Percentiles rank a stretch among this genome's conserved stretches.
phyloP scores from a whole-genome alignment of 2,329 filamentous ascomycete genomes.

The Gremmenia infestans region DNA sequence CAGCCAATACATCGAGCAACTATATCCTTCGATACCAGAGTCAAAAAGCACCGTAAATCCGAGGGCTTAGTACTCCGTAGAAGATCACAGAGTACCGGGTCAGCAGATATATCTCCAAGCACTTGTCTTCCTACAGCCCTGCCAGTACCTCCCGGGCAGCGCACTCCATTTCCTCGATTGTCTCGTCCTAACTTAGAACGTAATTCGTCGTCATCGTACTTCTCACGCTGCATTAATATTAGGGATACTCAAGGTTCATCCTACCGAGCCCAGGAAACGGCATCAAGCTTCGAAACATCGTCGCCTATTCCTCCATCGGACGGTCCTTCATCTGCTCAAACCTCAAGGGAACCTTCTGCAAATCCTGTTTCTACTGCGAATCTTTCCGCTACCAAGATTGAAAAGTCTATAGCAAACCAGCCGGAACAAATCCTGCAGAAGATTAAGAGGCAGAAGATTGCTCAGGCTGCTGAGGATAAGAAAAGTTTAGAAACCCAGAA shows the following conservation, averaged over 20 bases:
- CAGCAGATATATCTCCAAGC: not conserved
- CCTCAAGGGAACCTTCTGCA: not conserved
- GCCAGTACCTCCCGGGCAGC: conserved; percentile 7
- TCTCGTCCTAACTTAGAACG: conserved; percentile 1
- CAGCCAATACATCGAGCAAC: not conserved
- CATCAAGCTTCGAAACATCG: not conserved
- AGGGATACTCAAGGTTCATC: not conserved
- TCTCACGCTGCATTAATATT: conserved; percentile 2
- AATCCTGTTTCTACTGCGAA: not conserved
- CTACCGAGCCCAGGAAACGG: not conserved
- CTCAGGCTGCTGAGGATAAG: not conserved
- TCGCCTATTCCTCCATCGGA: not conserved
- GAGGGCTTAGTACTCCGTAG: not conserved
- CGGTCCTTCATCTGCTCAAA: not conserved
- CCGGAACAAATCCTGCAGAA: conserved; percentile 20
- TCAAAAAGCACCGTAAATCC: not conserved
- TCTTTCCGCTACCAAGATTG: conserved; percentile 4
- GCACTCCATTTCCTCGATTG: conserved; percentile 15
- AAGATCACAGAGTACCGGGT: conserved; percentile 7
- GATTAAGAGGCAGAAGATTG: conserved; percentile 10
- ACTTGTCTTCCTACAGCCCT: conserved; percentile 2
- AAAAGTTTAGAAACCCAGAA: not conserved
- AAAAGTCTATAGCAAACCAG: conserved; percentile 15
- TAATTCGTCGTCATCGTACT: conserved; percentile 2
- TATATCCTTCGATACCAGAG: conserved; percentile 4